Conservation (phyloP, 2,329 filamentous ascomycete species). For the Trichoderma brevicompactum region DNA sequence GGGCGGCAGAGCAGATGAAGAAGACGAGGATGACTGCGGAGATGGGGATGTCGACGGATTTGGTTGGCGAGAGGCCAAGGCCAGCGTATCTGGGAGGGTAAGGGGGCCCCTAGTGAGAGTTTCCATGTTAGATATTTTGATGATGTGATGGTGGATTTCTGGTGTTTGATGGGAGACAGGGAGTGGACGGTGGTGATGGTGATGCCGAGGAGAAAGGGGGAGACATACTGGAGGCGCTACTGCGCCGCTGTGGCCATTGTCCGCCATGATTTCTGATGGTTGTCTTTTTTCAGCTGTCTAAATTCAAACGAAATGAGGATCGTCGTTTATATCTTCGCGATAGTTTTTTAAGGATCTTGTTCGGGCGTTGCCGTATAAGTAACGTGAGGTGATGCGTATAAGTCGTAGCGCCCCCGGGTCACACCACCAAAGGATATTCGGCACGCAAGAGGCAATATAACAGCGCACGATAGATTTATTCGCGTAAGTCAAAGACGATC, state of each 20-base stretch:
- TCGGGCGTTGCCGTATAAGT: neutral
- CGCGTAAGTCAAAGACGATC: too few species aligned
- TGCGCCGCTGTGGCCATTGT: neutral
- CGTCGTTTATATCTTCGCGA: neutral
- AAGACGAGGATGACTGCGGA: conserved; percentile 64
- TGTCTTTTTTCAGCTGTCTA: neutral
- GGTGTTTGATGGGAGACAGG: neutral
- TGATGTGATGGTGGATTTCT: neutral
- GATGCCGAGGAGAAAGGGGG: neutral
- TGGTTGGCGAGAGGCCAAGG: conserved; percentile 62
- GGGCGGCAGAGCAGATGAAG: conserved; percentile 57
- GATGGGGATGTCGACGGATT: conserved; percentile 66
- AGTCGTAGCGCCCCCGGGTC: neutral
- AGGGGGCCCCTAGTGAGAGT: conserved; percentile 40
- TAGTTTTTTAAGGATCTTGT: too few species aligned
- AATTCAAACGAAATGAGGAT: neutral
- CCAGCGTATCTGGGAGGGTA: conserved; percentile 50
- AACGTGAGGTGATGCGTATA: neutral
- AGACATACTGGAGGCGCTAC: neutral
- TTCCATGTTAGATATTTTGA: neutral
- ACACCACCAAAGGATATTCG: conserved; percentile 9
- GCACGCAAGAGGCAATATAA: neutral
- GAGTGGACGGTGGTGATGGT: neutral
- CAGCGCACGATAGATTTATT: neutral
- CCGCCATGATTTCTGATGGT: conserved; percentile 1